Evolutionary conservation across 805 yeast species (phyloP).

Genomic region (Nakazawaea ishiwadae): DNA sequence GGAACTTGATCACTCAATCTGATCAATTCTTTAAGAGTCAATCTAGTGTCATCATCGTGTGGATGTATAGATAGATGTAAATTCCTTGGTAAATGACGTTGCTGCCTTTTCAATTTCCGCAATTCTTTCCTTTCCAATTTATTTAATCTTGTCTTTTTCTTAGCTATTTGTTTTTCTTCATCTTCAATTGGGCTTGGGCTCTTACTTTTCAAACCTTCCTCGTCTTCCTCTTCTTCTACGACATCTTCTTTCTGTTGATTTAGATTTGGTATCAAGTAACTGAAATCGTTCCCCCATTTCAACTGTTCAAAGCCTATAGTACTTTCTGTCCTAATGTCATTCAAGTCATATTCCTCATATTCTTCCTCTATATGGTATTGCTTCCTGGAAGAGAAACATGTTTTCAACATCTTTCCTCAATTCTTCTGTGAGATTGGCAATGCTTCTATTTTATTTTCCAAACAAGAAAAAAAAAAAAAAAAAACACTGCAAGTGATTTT

Average conservation of each 20-base stretch:
- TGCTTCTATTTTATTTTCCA: not conserved
- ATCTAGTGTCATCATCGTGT: not conserved
- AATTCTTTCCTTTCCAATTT: conserved; percentile 21
- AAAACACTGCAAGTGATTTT: not conserved
- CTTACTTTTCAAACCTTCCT: too few species aligned
- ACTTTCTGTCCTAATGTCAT: conserved; percentile 7
- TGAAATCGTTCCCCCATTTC: conserved; percentile 26
- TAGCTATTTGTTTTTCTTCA: not conserved
- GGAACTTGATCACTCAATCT: conserved; percentile 17
- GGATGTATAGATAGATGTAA: not conserved
- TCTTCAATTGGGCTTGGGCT: not conserved
- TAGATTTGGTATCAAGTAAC: not conserved
- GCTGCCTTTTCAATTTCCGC: conserved; percentile 21
- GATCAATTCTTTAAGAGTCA: conserved; percentile 1
- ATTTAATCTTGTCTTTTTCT: conserved; percentile 14
- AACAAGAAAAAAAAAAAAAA: not conserved
- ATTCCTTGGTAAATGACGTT: conserved; percentile 5
- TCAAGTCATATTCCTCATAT: conserved; percentile 1
- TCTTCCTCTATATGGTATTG: conserved; percentile 9
- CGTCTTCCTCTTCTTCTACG: conserved; percentile 10
- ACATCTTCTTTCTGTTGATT: conserved; percentile 5
- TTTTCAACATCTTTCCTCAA: conserved; percentile 11
- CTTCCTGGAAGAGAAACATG: conserved; percentile 12
- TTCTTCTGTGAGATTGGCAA: not conserved
- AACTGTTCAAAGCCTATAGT: conserved; percentile 41